Conservation (phyloP, 208 protist genomes). For the Borovskyia barvae region DNA sequence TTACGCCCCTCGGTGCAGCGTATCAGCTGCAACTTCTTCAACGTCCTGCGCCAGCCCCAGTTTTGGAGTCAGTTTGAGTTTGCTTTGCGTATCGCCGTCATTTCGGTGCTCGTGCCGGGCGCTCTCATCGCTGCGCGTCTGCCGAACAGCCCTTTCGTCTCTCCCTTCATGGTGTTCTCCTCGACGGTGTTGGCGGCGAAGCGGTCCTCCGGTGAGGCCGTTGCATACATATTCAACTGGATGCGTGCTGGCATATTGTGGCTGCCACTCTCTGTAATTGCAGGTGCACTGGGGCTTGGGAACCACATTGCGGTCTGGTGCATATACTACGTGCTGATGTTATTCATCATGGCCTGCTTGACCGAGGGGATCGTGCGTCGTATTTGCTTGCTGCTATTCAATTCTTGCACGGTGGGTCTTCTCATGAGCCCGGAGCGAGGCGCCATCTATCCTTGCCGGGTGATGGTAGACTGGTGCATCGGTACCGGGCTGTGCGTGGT, state of each 20-base stretch:
- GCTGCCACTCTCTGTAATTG: conserved; percentile 73
- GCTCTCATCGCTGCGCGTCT: conserved; percentile 57
- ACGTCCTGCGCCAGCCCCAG: conserved; percentile 46
- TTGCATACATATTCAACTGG: conserved; percentile 76
- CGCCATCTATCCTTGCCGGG: conserved; percentile 56
- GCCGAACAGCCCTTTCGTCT: conserved; percentile 60
- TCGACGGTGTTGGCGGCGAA: conserved; percentile 63
- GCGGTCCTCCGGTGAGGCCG: conserved; percentile 63
- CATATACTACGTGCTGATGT: conserved; percentile 67
- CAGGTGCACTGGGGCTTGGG: conserved; percentile 50
- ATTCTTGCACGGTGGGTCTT: conserved; percentile 75
- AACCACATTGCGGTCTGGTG: conserved; percentile 67
- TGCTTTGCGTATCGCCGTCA: conserved; percentile 61
- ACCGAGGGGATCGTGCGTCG: conserved; percentile 71
- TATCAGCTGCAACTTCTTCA: conserved; percentile 55
- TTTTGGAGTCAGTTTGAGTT: conserved; percentile 87
- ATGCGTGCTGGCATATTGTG: conserved; percentile 69
- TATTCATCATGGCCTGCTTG: conserved; percentile 82
- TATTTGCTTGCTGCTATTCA: conserved; percentile 88
- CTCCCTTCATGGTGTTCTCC: conserved; percentile 62
- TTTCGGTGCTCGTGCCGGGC: conserved; percentile 61
- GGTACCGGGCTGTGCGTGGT: conserved; percentile 70
- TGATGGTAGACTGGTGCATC: conserved; percentile 88
- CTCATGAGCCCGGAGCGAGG: conserved; percentile 33
- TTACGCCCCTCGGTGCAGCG: conserved; percentile 30